Conservation (phyloP, 2,329 filamentous ascomycete species). For the Tympanopsis confertula region DNA sequence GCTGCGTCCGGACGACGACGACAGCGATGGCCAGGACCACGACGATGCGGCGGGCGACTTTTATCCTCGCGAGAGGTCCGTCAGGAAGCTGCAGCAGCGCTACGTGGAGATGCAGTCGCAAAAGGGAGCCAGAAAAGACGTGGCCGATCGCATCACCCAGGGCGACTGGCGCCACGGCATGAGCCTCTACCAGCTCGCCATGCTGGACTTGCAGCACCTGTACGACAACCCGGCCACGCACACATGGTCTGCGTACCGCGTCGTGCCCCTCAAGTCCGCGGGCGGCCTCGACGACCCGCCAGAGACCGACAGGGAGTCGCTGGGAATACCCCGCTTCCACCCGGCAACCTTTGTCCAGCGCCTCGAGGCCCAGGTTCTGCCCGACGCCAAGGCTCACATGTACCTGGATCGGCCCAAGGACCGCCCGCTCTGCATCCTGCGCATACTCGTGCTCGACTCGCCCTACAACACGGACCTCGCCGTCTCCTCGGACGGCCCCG, state of each 20-base stretch:
- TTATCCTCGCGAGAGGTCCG: constrained; percentile 55
- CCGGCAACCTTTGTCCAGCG: constrained; percentile 69
- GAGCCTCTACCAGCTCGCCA: constrained; percentile 55
- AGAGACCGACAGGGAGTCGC: constrained; percentile 27
- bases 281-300: constrained; percentile 23
- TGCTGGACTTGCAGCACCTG: constrained; percentile 56
- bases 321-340: constrained; percentile 61
- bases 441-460: constrained; percentile 69
- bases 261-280: constrained; percentile 36
- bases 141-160: constrained; percentile 50
- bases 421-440: constrained; percentile 62
- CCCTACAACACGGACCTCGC: constrained; percentile 60
- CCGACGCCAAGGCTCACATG: constrained; percentile 75
- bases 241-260: constrained; percentile 51
- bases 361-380: constrained; percentile 62
- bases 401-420: constrained; percentile 62
- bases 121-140: constrained; percentile 50
- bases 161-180: constrained; percentile 60
- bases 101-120: constrained; percentile 48
- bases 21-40: constrained; percentile 22
- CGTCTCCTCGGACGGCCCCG: constrained; percentile 13
- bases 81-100: constrained; percentile 54
- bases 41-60: constrained; percentile 48
- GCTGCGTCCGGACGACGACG: constrained; percentile 18
- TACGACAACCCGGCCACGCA: constrained; percentile 53